Conservation (phyloP, 2,329 filamentous ascomycete species). For the Neonectria hederae region DNA sequence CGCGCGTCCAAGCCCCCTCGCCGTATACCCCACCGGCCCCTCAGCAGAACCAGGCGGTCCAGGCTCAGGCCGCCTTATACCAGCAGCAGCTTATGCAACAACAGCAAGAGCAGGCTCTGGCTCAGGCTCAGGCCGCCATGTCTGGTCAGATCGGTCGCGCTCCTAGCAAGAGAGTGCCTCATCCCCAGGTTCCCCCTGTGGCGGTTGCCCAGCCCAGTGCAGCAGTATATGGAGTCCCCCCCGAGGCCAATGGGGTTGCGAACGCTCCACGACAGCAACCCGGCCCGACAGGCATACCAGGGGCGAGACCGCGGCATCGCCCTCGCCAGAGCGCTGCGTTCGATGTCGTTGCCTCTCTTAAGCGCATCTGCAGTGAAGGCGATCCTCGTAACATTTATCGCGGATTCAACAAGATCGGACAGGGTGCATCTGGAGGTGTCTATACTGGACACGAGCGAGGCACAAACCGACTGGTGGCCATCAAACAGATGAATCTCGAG, state of each 20-base stretch:
- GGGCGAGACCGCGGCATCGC: constrained; percentile 77
- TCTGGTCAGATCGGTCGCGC: constrained; percentile 75
- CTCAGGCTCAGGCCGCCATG: constrained; percentile 81
- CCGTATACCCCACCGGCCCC: constrained; percentile 60
- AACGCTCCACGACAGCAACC: constrained; percentile 50
- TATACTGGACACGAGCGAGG: constrained; percentile 89
- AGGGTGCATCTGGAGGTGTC: constrained; percentile 95
- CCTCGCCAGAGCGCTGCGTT: constrained; percentile 80
- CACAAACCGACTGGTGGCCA: constrained; percentile 89
- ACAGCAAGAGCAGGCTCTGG: constrained; percentile 87
- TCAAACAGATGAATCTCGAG: constrained; percentile 99
- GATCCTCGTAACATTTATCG: constrained; percentile 91
- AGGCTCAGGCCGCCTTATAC: constrained; percentile 59
- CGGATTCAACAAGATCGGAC: constrained; percentile 92
- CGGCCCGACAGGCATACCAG: constrained; percentile 53
- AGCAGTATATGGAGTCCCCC: constrained; percentile 42
- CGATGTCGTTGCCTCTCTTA: constrained; percentile 84
- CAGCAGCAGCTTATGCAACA: constrained; percentile 76
- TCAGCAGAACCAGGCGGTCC: constrained; percentile 41
- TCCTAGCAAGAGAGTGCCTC: constrained; percentile 74
- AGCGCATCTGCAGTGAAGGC: constrained; percentile 88
- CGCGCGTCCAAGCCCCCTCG: constrained; percentile 64
- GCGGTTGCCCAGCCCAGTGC: constrained; percentile 36
- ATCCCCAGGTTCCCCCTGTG: constrained; percentile 40
- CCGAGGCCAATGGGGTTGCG: constrained; percentile 45